Evolutionary conservation across 1,284 basidiomycete genomes (phyloP).

Genomic region (Ustilago trichophora): DNA sequence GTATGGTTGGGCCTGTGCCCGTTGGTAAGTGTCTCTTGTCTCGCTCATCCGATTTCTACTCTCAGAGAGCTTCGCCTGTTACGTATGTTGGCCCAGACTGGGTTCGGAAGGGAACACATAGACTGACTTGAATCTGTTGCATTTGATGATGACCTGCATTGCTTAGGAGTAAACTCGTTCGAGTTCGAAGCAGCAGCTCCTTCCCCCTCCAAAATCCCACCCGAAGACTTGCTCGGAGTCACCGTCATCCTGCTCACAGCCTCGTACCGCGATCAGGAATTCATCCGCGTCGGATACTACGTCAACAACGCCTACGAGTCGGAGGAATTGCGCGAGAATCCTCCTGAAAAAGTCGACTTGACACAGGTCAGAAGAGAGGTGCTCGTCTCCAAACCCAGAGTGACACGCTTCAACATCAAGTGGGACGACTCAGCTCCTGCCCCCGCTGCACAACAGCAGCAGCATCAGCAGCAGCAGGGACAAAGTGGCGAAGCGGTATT

Average conservation of each 20-base stretch:
- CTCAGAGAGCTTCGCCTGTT: too few species aligned
- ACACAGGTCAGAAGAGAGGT: slow-evolving; percentile 79
- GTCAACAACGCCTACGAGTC: slow-evolving; percentile 98
- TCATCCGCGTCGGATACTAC: slow-evolving; percentile 98
- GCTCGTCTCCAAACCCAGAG: slow-evolving; percentile 88
- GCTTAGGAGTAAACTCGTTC: slow-evolving; percentile 88
- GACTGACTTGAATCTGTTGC: too few species aligned
- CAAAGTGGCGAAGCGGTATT: too few species aligned
- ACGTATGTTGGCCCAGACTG: too few species aligned
- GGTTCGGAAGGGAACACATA: too few species aligned
- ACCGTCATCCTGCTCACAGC: slow-evolving; percentile 91
- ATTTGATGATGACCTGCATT: too few species aligned
- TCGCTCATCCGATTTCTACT: neutral
- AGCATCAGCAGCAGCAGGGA: neutral
- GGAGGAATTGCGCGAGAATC: slow-evolving; percentile 72
- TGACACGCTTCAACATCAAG: slow-evolving; percentile 77
- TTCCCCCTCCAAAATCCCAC: slow-evolving; percentile 76
- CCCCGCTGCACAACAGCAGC: slow-evolving; percentile 1
- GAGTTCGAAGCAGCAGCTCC: slow-evolving; percentile 77
- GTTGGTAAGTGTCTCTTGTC: slow-evolving; percentile 42
- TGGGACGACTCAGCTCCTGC: slow-evolving; percentile 59
- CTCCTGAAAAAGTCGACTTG: slow-evolving; percentile 60
- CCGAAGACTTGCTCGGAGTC: slow-evolving; percentile 85
- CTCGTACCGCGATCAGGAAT: slow-evolving; percentile 88
- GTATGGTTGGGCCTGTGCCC: slow-evolving; percentile 87